Conservation (phyloP, 192 early-diverging fungal species). For the Entomortierella beljakovae region DNA sequence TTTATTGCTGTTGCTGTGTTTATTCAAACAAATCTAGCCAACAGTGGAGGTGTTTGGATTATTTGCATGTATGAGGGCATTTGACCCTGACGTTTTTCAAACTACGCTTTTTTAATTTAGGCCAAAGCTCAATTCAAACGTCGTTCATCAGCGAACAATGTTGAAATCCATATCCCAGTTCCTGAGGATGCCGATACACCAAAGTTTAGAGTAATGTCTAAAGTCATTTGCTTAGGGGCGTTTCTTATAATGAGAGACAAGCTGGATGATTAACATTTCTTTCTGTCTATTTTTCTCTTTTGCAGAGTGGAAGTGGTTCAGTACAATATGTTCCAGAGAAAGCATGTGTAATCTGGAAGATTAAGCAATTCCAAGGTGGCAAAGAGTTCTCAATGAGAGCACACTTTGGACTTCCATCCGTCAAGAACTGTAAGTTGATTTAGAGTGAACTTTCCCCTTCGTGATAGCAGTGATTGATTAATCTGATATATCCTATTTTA, state of each 20-base stretch:
- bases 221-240: neutral
- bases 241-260: neutral
- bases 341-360: constrained; percentile 96
- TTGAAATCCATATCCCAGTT: constrained; percentile 98
- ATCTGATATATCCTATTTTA: neutral
- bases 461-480: neutral
- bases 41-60: neutral
- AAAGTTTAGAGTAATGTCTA: constrained; percentile 82
- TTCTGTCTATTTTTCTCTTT: neutral
- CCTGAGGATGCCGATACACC: constrained; percentile 97
- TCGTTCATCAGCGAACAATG: constrained; percentile 96
- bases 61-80: neutral
- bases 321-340: constrained; percentile 95
- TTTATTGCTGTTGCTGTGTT: neutral
- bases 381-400: constrained; percentile 95
- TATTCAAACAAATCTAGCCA: neutral
- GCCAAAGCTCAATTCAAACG: constrained; percentile 98
- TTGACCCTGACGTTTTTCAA: neutral
- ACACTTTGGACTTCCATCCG: constrained; percentile 87
- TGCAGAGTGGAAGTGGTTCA: constrained; percentile 83
- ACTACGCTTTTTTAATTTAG: constrained; percentile 45
- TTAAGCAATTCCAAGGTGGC: constrained; percentile 98
- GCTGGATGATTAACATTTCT: neutral
- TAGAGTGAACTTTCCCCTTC: neutral
- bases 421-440: constrained; percentile 70